These are phyloP conservation scores for Aleurites moluccanus DNA, from an alignment of 441 rosid species.

Conservation along the genomic window DNA sequence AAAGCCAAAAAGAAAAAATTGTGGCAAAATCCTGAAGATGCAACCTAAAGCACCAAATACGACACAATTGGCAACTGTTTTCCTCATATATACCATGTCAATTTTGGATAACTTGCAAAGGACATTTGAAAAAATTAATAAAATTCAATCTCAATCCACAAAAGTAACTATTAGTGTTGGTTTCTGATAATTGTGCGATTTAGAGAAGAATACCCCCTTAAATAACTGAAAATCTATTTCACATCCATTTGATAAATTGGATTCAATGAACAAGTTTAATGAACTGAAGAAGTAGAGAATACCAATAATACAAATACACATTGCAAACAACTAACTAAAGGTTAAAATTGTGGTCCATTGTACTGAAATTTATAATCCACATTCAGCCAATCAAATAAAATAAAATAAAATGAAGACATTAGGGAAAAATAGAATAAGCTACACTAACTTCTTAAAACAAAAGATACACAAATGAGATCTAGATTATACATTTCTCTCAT, in stretches of 20 bases:
- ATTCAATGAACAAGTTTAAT: conserved; percentile 1
- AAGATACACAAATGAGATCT: background rate
- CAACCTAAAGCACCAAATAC: background rate
- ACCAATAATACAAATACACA: background rate
- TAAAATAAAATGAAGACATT: background rate
- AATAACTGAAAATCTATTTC: background rate
- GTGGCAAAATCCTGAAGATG: background rate
- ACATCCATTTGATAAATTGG: background rate
- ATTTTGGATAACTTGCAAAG: background rate
- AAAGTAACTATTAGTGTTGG: background rate
- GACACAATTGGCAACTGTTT: background rate
- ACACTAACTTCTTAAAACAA: background rate
- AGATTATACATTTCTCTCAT: conserved; percentile 12
- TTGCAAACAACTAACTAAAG: background rate
- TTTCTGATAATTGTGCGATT: background rate
- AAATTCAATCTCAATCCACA: background rate
- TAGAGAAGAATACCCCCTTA: background rate
- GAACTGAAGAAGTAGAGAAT: background rate
- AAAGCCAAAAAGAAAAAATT: background rate
- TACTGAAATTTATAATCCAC: background rate
- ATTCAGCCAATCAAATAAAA: background rate
- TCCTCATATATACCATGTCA: background rate
- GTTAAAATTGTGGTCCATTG: background rate
- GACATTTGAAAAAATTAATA: background rate
- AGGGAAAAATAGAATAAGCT: background rate